Conservation (phyloP, 768 basidiomycete genomes). For the Cyclocybe aegerita region DNA sequence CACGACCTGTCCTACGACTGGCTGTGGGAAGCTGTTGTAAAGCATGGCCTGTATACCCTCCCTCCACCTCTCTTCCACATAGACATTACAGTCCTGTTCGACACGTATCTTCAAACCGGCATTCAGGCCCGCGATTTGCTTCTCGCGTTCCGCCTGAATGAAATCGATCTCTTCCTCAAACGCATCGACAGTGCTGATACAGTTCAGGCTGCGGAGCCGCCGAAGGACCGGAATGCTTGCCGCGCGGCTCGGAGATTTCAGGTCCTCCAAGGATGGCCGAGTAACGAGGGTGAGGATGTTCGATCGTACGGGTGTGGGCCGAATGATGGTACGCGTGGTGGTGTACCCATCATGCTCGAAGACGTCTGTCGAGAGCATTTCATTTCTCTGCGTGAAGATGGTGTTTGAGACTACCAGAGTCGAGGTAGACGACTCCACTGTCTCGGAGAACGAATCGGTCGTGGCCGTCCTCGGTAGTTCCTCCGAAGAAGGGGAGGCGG, state of each 20-base stretch:
- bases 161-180: slow-evolving; percentile 15
- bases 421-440: neutral
- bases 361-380: slow-evolving; percentile 11
- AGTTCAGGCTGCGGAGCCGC: slow-evolving; percentile 7
- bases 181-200: slow-evolving; percentile 1
- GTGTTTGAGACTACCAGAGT: neutral
- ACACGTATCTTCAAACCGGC: slow-evolving; percentile 1
- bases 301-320: slow-evolving; percentile 1
- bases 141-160: slow-evolving; percentile 6
- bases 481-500: neutral
- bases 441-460: neutral
- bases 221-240: neutral
- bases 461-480: neutral
- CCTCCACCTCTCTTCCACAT: slow-evolving; percentile 12
- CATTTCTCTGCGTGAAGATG: slow-evolving; percentile 1
- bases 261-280: neutral
- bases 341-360: slow-evolving; percentile 14
- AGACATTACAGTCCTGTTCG: slow-evolving; percentile 1
- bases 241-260: neutral
- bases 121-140: neutral
- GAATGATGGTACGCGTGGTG: slow-evolving; percentile 15
- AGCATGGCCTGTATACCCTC: slow-evolving; percentile 9
- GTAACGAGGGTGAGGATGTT: neutral
- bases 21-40: neutral
- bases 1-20: too few species aligned